Conservation (phyloP, 208 protist genomes). For the Naegleria lovaniensis region DNA sequence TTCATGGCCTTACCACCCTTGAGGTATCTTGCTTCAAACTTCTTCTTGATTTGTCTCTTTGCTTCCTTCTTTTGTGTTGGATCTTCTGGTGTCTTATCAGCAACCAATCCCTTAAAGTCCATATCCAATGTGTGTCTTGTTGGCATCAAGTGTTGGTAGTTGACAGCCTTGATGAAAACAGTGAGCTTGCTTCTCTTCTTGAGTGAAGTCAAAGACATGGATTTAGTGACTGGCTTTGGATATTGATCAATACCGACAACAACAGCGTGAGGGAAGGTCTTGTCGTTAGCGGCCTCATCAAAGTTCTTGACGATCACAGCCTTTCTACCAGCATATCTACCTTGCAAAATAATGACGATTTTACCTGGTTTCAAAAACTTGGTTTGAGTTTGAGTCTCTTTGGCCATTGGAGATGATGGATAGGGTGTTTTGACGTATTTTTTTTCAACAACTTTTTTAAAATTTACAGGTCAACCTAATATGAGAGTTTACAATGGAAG, state of each 20-base stretch:
- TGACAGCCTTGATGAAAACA: slow-evolving; percentile 94
- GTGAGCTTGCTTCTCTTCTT: slow-evolving; percentile 78
- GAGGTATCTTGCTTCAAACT: slow-evolving; percentile 53
- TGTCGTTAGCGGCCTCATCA: slow-evolving; percentile 41
- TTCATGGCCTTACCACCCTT: slow-evolving; percentile 56
- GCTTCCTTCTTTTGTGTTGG: slow-evolving; percentile 38
- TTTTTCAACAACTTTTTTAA: not conserved
- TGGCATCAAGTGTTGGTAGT: slow-evolving; percentile 97
- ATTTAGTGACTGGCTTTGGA: slow-evolving; percentile 83
- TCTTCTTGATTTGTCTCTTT: slow-evolving; percentile 31
- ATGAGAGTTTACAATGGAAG: too few relatives aligned
- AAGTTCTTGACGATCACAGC: slow-evolving; percentile 93
- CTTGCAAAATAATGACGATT: slow-evolving; percentile 92
- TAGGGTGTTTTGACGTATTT: not conserved
- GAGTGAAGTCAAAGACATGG: slow-evolving; percentile 87
- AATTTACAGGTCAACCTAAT: not conserved
- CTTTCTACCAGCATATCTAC: slow-evolving; percentile 94
- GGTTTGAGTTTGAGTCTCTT: slow-evolving; percentile 7
- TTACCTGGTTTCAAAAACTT: slow-evolving; percentile 86
- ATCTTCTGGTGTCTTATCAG: not conserved
- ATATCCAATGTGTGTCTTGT: slow-evolving; percentile 75
- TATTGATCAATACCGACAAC: slow-evolving; percentile 90
- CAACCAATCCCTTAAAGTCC: slow-evolving; percentile 41
- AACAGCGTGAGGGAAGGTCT: slow-evolving; percentile 63
- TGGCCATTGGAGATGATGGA: not conserved